phyloP scores from a whole-genome alignment of 805 yeast genomes.

The Starmera caribaea region DNA sequence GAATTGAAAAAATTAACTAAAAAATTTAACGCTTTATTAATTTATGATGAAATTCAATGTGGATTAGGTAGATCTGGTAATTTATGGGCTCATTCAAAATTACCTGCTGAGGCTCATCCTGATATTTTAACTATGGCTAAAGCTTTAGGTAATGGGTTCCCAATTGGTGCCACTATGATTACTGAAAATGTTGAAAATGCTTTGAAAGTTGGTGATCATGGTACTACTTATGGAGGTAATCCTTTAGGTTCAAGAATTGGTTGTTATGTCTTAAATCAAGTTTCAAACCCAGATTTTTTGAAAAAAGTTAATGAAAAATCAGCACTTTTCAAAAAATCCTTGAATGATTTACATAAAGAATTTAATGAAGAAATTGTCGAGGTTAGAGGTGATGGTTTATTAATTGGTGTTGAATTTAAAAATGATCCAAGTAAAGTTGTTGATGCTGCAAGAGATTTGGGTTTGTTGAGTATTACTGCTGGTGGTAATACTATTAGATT shows the following conservation, averaged over 20 bases:
- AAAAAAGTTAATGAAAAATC: constrained; percentile 52
- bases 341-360: constrained; percentile 39
- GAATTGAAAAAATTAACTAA: constrained; percentile 60
- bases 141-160: constrained; percentile 94
- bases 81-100: constrained; percentile 82
- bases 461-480: constrained; percentile 80
- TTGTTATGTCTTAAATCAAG: constrained; percentile 58
- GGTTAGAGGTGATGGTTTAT: constrained; percentile 81
- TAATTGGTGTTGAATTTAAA: constrained; percentile 73
- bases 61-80: constrained; percentile 91
- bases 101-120: constrained; percentile 80
- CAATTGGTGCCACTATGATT: constrained; percentile 89
- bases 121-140: constrained; percentile 93
- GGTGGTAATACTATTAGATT: constrained; percentile 87
- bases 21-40: constrained; percentile 62
- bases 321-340: constrained; percentile 39
- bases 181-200: constrained; percentile 66
- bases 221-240: constrained; percentile 97
- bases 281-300: constrained; percentile 54
- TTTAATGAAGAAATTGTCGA: constrained; percentile 54
- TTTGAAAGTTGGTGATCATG: constrained; percentile 89
- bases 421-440: constrained; percentile 57
- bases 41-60: constrained; percentile 94
- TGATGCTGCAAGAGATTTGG: constrained; percentile 62
- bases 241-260: constrained; percentile 86